Percentiles rank a stretch among this genome's conserved stretches.
phyloP scores from a whole-genome alignment of 805 yeast species.

The Wickerhamiella azymoides region DNA sequence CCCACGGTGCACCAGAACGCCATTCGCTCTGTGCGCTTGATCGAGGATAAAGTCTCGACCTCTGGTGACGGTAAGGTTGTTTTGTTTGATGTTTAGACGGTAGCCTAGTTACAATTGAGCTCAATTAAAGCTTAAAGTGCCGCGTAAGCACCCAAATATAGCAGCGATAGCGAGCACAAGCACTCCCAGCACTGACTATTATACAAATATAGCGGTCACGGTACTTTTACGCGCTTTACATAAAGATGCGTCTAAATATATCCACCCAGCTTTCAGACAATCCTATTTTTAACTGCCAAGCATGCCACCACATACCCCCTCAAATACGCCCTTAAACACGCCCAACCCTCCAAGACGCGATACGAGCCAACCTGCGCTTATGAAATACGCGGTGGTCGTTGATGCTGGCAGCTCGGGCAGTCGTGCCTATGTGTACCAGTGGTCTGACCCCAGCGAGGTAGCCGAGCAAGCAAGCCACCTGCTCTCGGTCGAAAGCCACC shows the following conservation, averaged over 20 bases:
- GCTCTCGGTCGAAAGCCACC: conserved; percentile 56
- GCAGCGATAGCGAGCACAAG: too few species aligned
- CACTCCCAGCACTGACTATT: too few species aligned
- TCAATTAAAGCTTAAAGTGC: too few species aligned
- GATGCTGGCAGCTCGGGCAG: conserved; percentile 97
- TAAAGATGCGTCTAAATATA: too few species aligned
- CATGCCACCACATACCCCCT: too few species aligned
- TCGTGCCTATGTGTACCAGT: conserved; percentile 65
- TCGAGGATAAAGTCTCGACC: conserved; percentile 48
- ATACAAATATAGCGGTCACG: too few species aligned
- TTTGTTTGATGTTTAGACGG: conserved; percentile 41
- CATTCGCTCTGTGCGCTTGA: conserved; percentile 49
- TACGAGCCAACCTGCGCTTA: conserved; percentile 1
- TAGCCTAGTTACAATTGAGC: too few species aligned
- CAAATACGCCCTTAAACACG: too few species aligned
- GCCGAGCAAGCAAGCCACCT: conserved; percentile 32
- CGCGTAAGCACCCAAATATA: too few species aligned
- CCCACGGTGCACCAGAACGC: conserved; percentile 86
- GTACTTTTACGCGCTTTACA: too few species aligned
- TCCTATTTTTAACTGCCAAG: too few species aligned
- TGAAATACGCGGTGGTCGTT: conserved; percentile 66
- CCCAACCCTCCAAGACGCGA: background rate
- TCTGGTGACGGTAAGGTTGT: conserved; percentile 92
- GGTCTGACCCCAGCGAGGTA: conserved; percentile 41
- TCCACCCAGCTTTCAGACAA: too few species aligned